Evolutionary conservation across 2,329 filamentous ascomycete species (phyloP).

Genomic region (Waltergamsia citrina): DNA sequence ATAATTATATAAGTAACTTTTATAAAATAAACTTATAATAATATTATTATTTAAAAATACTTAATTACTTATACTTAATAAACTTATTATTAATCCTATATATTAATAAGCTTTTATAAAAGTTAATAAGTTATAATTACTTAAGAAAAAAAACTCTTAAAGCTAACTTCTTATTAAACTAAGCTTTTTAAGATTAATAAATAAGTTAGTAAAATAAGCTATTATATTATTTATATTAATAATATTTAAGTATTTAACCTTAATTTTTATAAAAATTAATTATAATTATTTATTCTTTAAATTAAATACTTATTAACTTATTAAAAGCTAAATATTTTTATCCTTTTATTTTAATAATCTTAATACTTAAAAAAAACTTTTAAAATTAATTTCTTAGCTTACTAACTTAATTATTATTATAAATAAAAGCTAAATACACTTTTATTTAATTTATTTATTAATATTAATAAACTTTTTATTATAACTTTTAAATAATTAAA

Average conservation of each 20-base stretch:
- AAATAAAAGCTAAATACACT: too few species aligned
- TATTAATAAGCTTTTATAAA: not conserved
- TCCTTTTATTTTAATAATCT: too few species aligned
- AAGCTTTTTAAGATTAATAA: not conserved
- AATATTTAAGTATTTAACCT: not conserved
- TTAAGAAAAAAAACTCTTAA: not conserved
- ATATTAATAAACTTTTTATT: too few species aligned
- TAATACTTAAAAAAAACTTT: too few species aligned
- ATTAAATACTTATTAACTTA: not conserved
- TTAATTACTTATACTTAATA: not conserved
- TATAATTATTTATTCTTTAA: not conserved
- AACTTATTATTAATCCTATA: not conserved
- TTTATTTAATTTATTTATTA: too few species aligned
- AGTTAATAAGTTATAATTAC: not conserved
- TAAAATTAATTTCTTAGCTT: too few species aligned
- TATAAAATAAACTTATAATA: not conserved
- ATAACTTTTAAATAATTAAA: too few species aligned
- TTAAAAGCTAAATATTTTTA: too few species aligned
- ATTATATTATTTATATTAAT: not conserved
- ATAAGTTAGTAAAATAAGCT: not conserved
- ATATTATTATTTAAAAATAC: not conserved
- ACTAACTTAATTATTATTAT: too few species aligned
- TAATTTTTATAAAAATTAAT: not conserved
- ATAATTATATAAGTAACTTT: not conserved
- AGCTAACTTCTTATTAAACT: not conserved